Base-by-base conservation (phyloP, 108 stramenopile genomes). In the Schizochytrium sp. region DNA sequence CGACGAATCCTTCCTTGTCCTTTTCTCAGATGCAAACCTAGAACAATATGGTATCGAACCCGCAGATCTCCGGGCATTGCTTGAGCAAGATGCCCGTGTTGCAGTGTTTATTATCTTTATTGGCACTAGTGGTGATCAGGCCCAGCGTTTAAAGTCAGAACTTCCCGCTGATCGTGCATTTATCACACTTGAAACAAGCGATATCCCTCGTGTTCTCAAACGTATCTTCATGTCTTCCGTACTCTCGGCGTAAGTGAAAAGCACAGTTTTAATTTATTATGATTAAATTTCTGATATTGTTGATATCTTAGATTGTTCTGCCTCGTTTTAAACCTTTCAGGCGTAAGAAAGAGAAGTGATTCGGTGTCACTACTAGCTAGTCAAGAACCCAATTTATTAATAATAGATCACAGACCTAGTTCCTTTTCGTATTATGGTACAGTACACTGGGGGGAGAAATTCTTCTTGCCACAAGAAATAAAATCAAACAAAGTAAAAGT, bases 11-110 rank as follows among this genome's bases (percentile, higher is more conserved):
- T 60, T 96, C 19, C 95, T 97, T 1, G 92, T 97, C 53, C 92
- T 93, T 5, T 90, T 97, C 45, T 93, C 92, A 28, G 97, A 97
- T 89, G 97, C 97, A 7, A 97, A 97, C 72, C 90, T 97, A 0
- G 72, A 91, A 40, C 92, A 96, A n/a, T 97, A 97, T 92, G 90
- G 95, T 7, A 96, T 97, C 59, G 91, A 91, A 45, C 93, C 95
- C 12, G 4, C 15, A 7, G 44, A 76, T 57, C 45, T 89, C 60
- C 47, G 53, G 28, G 47, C 76, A 0, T 40, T 83, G 5, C 47
- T 83, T 10, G 76, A 83, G 10, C 47, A 55, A 28, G 76, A 83
- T 28, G 76, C 47, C 47, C 76, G 76, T 13, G 76, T 83, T 10
- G 53, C 47, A 8, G 76, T 83, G 50, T 83, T 83, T 55, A 83